Evolutionary conservation across 768 basidiomycete species (phyloP), one percentile per base, ranked within the genome.

Genomic region (Coprinopsis cinerea): DNA sequence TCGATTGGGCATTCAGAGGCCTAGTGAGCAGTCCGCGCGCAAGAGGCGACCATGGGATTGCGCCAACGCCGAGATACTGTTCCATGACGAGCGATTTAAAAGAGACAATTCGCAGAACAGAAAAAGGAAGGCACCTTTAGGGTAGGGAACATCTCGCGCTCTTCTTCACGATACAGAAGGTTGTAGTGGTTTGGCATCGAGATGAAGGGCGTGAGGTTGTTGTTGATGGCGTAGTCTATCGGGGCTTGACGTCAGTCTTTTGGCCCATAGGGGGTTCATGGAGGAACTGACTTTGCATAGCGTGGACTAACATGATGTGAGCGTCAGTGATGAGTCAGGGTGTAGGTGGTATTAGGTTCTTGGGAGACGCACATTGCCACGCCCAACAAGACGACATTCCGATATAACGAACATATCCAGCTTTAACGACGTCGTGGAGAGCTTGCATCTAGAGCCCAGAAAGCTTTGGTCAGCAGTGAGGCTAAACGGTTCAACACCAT

Each of bases 181-280:
- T 66, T 79, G 60, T 85, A 76, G 51, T 81, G 79, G 57, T 85
- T 85, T 61, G 84, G 83, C 82, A 84, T 82, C 0, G 78, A 79
- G 58, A 84, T 79, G 64, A 85, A 84, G 1, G 77, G 77, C 0
- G 77, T 79, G 1, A 79, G 64, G 6, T 74, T 72, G 60, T 85
- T 76, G 32, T 70, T 61, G 41, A 51, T 51, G 3, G 42, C 47
- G 25, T 48, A 48, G 59, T 79, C 81, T 82, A 30, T 22, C 11
- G 37, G 37, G 17, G 27, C n/a, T 26, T 41, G 14, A 14, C 23
- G 34, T 42, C 17, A 51, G 42, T 28, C 1, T 17, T 7, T 27
- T 35, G 23, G 14, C 3, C 11, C 9, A 9, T 4, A 42, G 24
- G 35, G 15, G 7, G 4, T 7, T 3, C 27, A 4, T 7, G 9